Percentiles rank a stretch among this genome's conserved stretches.
These are phyloP conservation scores for Claviceps pusilla DNA, from an alignment of 2,329 filamentous ascomycete genomes.

Conservation along the genomic window DNA sequence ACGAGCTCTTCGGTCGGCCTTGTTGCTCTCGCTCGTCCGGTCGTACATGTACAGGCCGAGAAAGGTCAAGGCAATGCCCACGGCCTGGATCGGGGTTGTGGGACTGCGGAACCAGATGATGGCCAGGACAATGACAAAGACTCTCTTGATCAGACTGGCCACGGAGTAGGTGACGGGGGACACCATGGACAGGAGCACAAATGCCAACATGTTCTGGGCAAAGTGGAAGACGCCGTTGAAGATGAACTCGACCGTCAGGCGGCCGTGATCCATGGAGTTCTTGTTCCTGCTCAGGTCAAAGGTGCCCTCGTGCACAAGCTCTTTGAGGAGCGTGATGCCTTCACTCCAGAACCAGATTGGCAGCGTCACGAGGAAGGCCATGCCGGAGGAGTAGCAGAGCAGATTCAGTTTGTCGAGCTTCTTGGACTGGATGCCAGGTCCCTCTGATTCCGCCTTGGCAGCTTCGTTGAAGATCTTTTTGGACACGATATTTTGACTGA, in stretches of 20 bases:
- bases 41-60: constrained; percentile 91
- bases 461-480: constrained; percentile 96
- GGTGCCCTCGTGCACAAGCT: constrained; percentile 69
- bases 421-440: constrained; percentile 42
- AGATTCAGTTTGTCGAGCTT: constrained; percentile 96
- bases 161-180: constrained; percentile 96
- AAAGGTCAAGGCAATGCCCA: constrained; percentile 80
- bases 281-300: constrained; percentile 45
- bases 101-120: constrained; percentile 92
- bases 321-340: constrained; percentile 59
- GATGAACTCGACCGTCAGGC: constrained; percentile 67
- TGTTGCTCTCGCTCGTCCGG: constrained; percentile 73
- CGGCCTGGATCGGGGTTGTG: constrained; percentile 67
- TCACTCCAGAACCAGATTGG: constrained; percentile 93
- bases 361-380: constrained; percentile 75
- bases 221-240: constrained; percentile 98
- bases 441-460: constrained; percentile 67
- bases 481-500: constrained; percentile 96
- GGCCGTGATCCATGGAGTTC: constrained; percentile 60
- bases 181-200: constrained; percentile 79
- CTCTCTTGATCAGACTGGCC: constrained; percentile 87
- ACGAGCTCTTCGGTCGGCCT: constrained; percentile 69
- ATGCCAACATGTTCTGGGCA: constrained; percentile 88
- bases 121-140: constrained; percentile 89
- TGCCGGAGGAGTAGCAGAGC: constrained; percentile 87